Evolutionary conservation across 192 early-diverging fungal species (phyloP).

Genomic region (Chytriomyces sp.): DNA sequence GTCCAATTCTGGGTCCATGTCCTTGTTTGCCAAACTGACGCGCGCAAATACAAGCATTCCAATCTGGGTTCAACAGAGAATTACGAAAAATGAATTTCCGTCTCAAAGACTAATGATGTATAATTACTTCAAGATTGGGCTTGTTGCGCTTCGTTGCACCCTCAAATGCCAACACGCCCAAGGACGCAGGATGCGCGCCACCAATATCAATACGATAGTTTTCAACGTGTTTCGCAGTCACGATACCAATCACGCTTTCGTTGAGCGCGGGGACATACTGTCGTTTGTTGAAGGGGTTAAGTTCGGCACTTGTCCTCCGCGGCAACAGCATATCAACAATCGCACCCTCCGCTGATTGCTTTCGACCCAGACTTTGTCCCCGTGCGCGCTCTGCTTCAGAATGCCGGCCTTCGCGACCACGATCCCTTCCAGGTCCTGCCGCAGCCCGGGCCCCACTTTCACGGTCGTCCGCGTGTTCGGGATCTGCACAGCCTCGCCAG

Average conservation of each 20-base stretch:
- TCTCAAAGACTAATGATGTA: background rate
- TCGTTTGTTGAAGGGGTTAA: background rate
- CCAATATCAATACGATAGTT: conserved; percentile 92
- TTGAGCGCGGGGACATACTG: conserved; percentile 86
- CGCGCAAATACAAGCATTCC: conserved; percentile 83
- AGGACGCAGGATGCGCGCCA: conserved; percentile 78
- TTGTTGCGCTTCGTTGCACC: conserved; percentile 89
- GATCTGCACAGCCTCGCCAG: conserved; percentile 3
- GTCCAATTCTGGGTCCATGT: conserved; percentile 97
- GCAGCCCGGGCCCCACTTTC: conserved; percentile 81
- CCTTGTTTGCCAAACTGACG: conserved; percentile 83
- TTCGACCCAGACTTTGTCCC: conserved; percentile 78
- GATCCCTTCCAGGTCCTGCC: conserved; percentile 65
- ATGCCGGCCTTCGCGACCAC: conserved; percentile 76
- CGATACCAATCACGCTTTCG: conserved; percentile 87
- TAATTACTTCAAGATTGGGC: conserved; percentile 73
- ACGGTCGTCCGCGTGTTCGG: conserved; percentile 40
- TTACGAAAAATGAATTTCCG: too few species aligned
- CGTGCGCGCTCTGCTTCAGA: conserved; percentile 51
- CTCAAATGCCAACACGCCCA: conserved; percentile 87
- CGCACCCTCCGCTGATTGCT: conserved; percentile 76
- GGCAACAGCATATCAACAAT: background rate
- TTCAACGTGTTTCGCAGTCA: conserved; percentile 66
- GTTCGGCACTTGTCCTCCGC: too few species aligned
- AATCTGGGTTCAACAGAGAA: too few species aligned